A percentile compares a stretch with the other conserved stretches of the same genome.
These are phyloP conservation scores for Dendryphion nanum DNA, from an alignment of 2,329 filamentous ascomycete genomes.

Conservation along the genomic window DNA sequence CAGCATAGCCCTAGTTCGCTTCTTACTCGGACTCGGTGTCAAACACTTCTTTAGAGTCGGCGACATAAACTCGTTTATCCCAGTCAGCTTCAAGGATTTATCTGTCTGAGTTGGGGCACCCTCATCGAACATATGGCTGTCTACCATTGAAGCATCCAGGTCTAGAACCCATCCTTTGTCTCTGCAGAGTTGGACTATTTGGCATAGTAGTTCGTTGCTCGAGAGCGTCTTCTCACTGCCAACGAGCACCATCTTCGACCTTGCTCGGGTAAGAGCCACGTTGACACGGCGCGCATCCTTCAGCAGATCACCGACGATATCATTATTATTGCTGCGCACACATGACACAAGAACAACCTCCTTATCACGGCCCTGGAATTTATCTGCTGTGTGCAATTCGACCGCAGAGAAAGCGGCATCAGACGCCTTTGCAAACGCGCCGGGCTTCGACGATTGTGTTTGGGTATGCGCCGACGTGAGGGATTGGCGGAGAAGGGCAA, in stretches of 20 bases:
- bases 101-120: conserved; percentile 7
- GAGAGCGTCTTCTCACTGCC: conserved; percentile 77
- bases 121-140: conserved; percentile 67
- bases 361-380: conserved; percentile 95
- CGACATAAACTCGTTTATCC: no score
- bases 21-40: not conserved
- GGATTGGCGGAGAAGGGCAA: conserved; percentile 74
- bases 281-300: conserved; percentile 93
- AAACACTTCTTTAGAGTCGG: no score
- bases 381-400: conserved; percentile 95
- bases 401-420: conserved; percentile 51
- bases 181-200: conserved; percentile 77
- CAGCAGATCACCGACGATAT: conserved; percentile 84
- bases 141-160: conserved; percentile 62
- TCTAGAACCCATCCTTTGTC: conserved; percentile 76
- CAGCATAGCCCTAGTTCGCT: conserved; percentile 5
- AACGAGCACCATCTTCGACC: conserved; percentile 85
- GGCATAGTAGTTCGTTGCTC: conserved; percentile 69
- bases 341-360: conserved; percentile 85
- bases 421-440: conserved; percentile 12
- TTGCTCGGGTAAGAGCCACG: conserved; percentile 89
- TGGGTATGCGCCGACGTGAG: conserved; percentile 55
- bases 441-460: conserved; percentile 46
- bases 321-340: conserved; percentile 80
- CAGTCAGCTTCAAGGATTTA: no score